phyloP scores from a whole-genome alignment of 2,329 filamentous ascomycete species.

The Sordariomycetes sp. region DNA sequence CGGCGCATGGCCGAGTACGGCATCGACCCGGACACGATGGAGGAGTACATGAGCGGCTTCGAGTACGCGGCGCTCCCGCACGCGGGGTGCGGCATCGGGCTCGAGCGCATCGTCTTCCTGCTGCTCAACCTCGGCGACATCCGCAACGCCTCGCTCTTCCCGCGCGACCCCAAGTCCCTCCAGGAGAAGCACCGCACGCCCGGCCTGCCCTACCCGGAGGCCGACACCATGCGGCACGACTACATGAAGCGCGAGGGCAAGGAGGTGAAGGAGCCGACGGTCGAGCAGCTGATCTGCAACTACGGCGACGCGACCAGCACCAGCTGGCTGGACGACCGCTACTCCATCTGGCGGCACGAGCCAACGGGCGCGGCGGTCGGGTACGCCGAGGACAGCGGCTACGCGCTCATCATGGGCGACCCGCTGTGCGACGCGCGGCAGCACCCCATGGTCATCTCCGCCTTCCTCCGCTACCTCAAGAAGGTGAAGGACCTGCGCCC shows the following conservation, averaged over 20 bases:
- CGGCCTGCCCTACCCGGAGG: conserved; percentile 73
- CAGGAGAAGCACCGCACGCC: conserved; percentile 43
- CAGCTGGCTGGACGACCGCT: conserved; percentile 84
- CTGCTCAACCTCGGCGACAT: conserved; percentile 83
- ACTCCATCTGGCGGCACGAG: conserved; percentile 73
- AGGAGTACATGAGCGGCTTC: conserved; percentile 83
- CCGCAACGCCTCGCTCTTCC: conserved; percentile 76
- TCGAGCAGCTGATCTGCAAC: conserved; percentile 87
- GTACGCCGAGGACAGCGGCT: conserved; percentile 66
- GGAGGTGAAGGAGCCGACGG: conserved; percentile 32
- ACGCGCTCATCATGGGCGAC: conserved; percentile 77
- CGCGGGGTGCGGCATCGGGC: conserved; percentile 78
- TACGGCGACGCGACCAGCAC: conserved; percentile 93
- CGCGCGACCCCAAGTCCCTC: conserved; percentile 79
- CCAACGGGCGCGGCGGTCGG: conserved; percentile 74
- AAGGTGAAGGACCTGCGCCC: conserved; percentile 62
- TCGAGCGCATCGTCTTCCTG: conserved; percentile 82
- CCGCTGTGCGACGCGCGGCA: conserved; percentile 75
- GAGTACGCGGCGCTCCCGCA: conserved; percentile 83
- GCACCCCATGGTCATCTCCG: conserved; percentile 60
- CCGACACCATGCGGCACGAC: conserved; percentile 59
- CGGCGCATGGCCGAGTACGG: conserved; percentile 67
- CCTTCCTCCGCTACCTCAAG: conserved; percentile 66
- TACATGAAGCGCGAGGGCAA: conserved; percentile 11
- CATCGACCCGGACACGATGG: conserved; percentile 72